Base-by-base conservation (phyloP, 441 rosid species). In the Kokia cookei region DNA sequence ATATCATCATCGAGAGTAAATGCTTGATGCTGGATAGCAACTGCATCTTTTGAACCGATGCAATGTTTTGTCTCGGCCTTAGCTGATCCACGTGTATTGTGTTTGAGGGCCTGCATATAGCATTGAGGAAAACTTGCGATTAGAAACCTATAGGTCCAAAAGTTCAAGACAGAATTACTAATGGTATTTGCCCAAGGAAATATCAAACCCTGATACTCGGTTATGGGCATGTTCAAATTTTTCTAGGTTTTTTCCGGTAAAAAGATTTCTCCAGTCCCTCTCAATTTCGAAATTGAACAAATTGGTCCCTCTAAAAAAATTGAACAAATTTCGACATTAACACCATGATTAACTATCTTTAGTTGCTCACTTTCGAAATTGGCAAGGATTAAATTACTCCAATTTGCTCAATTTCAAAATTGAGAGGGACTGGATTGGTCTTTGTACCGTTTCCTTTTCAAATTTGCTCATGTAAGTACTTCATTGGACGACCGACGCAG, bases 91-190 rank as follows among this genome's bases (percentile, higher is more conserved):
- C 55, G 24, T 10, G 29, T 58, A 75, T 73, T 81, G 24, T 45
- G 70, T 65, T 75, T 61, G 53, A 17, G 35, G 74, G 54, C 72
- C 89, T 85, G 86, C 65, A 75, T 10, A 76, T 72, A 64, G 78
- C 24, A 69, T 7, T 15, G 7, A 9, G 2, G 17, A 54, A 51
- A 17, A 15, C 19, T 51, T 13, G 22, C 17, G 43, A 37, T 6
- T 43, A 50, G 51, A 51, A 17, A 69, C 62, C 32, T 69, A 32
- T 53, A 27, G 27, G 10, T 68, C n/a, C 72, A 51, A 51, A 59
- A 51, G 55, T 51, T 35, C 2, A 0, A 29, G 15, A 15, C 0
- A 32, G 15, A 5, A 13, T 29, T 4, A 19, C 42, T 27, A 67
- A 48, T 19, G 35, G 15, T 26, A 48, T 26, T 14, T 47, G 15